A percentile compares a stretch with the other conserved stretches of the same genome.
These are phyloP conservation scores for Rhodomyrtus psidioides DNA, from an alignment of 441 rosid genomes.

Conservation along the genomic window DNA sequence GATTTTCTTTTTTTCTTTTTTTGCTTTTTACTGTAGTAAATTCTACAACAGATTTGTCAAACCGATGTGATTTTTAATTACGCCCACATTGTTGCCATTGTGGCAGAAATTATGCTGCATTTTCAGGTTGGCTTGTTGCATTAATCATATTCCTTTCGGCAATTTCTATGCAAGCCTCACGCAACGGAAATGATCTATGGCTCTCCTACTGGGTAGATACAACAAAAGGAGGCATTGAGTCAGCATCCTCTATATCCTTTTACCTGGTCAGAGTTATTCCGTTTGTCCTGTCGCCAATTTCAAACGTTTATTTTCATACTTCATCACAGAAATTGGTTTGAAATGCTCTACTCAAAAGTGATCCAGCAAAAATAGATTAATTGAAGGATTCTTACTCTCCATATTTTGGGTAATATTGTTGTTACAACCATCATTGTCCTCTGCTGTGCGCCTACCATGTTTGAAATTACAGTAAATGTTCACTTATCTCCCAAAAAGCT, in stretches of 20 bases:
- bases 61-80: background rate
- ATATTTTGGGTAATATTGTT: background rate
- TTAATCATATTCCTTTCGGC: conserved; percentile 66
- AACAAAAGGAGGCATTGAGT: conserved; percentile 36
- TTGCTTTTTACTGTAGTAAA: background rate
- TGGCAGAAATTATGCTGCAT: conserved; percentile 76
- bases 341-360: background rate
- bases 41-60: background rate
- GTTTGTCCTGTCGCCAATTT: background rate
- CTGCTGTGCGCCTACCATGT: background rate
- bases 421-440: background rate
- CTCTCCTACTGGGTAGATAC: conserved; percentile 93
- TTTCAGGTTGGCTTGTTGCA: conserved; percentile 73
- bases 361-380: background rate
- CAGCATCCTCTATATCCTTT: conserved; percentile 57
- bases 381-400: background rate
- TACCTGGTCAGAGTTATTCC: conserved; percentile 45
- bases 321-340: background rate
- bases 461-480: background rate
- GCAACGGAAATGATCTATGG: conserved; percentile 96
- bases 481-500: background rate
- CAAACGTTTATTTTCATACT: background rate
- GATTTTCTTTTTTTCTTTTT: background rate
- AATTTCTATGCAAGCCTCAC: conserved; percentile 92
- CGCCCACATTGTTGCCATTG: background rate